Base-by-base conservation (phyloP, 2,329 filamentous ascomycete species). In the Botryotinia globosa region DNA sequence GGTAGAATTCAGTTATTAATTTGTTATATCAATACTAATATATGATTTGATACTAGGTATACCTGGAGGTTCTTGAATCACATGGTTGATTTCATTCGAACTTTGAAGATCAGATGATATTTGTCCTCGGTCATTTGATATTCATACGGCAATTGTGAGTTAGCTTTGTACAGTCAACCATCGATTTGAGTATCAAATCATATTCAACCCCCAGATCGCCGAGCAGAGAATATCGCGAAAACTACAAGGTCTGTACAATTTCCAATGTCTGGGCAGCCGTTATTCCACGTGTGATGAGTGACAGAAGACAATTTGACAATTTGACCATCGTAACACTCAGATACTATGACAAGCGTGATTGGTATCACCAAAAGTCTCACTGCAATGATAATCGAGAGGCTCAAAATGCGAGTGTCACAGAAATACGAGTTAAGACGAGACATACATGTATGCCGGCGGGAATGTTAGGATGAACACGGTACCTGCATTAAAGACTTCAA, bases 371-470 rank as follows among this genome's bases (percentile, higher is more conserved):
- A 8, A 39, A 18, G 44, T 66, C 16, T 66, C 44, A 66, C 44
- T n/a, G 42, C 32, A 51, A 66, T 39, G 22, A 37, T 25, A 20
- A 25, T 51, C 8, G 22, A 51, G 61, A 63, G 63, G 63, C 63
- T 48, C 29, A 34, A 48, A 65, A 42, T 29, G 10, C 5, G 34
- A n/a, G 63, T 65, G 44, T n/a, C 45, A 48, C 45, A n/a, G 14
- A 29, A 22, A 51, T 12, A 66, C 63, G 63, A 66, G 32, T 51
- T 29, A 51, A 45, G 45, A 66, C 48, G 32, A 66, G 63, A 66
- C 63, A 66, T 39, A 39, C 45, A 66, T 51, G 44, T 22, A 48
- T 66, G 45, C 63, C 63, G 44, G 32, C n/a, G 25, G 32, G 32
- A 45, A 39, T 51, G 45, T 48, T 48, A n/a, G 7, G 32, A 54